These are phyloP conservation scores for Xanthoconium purpureum DNA, from an alignment of 768 basidiomycete species.

Conservation along the genomic window DNA sequence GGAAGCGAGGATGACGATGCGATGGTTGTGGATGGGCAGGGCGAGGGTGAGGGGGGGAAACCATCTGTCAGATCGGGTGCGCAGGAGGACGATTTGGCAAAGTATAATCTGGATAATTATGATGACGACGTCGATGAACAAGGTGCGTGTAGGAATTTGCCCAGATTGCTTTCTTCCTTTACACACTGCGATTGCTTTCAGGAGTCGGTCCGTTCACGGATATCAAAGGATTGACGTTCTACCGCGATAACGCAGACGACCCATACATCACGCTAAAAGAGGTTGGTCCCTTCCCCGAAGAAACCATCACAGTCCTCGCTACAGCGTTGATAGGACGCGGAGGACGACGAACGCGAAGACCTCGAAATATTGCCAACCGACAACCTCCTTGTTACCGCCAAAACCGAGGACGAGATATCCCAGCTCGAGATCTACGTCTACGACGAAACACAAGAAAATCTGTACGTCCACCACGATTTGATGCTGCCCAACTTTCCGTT, in stretches of 20 bases:
- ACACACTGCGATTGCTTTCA: constrained; percentile 19
- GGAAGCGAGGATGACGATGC: constrained; percentile 50
- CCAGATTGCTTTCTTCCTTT: not conserved
- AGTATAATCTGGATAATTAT: constrained; percentile 91
- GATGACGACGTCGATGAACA: constrained; percentile 66
- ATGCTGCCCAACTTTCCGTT: constrained; percentile 97
- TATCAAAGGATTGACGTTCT: constrained; percentile 91
- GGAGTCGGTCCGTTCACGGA: constrained; percentile 85
- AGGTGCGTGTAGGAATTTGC: constrained; percentile 17
- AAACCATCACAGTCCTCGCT: not conserved
- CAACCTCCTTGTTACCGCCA: constrained; percentile 88
- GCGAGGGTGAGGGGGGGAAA: constrained; percentile 10
- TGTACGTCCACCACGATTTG: constrained; percentile 96
- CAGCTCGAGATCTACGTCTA: constrained; percentile 96
- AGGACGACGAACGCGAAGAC: constrained; percentile 73
- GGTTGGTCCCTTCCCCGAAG: constrained; percentile 41
- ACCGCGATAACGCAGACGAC: constrained; percentile 89
- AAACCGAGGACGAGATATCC: constrained; percentile 95
- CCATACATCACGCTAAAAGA: constrained; percentile 97
- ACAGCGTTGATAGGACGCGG: constrained; percentile 30
- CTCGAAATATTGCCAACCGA: constrained; percentile 87
- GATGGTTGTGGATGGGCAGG: constrained; percentile 58
- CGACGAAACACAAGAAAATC: constrained; percentile 85
- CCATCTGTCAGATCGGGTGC: constrained; percentile 28
- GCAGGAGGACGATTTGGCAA: constrained; percentile 64